A percentile compares a stretch with the other conserved stretches of the same genome.
These are phyloP conservation scores for Naganishia albida DNA, from an alignment of 1,284 basidiomycete genomes.

Conservation along the genomic window DNA sequence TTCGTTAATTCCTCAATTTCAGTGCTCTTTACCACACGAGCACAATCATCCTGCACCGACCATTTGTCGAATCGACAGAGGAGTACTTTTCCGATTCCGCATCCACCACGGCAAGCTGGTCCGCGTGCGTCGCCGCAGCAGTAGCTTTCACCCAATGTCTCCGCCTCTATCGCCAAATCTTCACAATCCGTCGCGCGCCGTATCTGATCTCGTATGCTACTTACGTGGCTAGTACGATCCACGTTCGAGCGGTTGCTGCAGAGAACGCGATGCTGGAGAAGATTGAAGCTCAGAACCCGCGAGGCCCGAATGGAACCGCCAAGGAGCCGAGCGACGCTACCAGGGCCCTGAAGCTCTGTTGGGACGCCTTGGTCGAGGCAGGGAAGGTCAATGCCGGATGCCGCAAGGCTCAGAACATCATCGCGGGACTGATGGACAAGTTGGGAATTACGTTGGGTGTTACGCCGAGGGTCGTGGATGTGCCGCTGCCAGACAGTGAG, in stretches of 20 bases:
- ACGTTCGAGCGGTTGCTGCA: conserved; percentile 42
- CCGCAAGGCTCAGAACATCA: conserved; percentile 36
- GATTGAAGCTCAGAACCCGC: background rate
- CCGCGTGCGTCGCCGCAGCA: conserved; percentile 42
- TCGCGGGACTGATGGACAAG: conserved; percentile 34
- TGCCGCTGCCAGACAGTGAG: conserved; percentile 14
- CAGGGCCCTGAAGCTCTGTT: conserved; percentile 36
- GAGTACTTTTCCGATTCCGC: conserved; percentile 33
- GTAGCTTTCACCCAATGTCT: conserved; percentile 40
- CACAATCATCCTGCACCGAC: conserved; percentile 44
- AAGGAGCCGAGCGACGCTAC: conserved; percentile 32
- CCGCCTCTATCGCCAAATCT: conserved; percentile 39
- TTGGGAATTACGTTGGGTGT: conserved; percentile 31
- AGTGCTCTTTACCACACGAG: conserved; percentile 44
- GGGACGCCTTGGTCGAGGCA: conserved; percentile 39
- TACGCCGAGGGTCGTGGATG: conserved; percentile 4
- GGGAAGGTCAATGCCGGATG: conserved; percentile 39
- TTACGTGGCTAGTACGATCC: conserved; percentile 45
- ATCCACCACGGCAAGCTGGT: conserved; percentile 38
- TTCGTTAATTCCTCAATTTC: background rate
- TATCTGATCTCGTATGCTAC: conserved; percentile 47
- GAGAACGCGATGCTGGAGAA: conserved; percentile 24
- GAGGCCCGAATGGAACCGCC: conserved; percentile 30
- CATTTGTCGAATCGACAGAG: conserved; percentile 40
- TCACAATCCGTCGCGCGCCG: conserved; percentile 44